Conservation (phyloP, 352 stramenopile species). For the Phytophthora palmivora region DNA sequence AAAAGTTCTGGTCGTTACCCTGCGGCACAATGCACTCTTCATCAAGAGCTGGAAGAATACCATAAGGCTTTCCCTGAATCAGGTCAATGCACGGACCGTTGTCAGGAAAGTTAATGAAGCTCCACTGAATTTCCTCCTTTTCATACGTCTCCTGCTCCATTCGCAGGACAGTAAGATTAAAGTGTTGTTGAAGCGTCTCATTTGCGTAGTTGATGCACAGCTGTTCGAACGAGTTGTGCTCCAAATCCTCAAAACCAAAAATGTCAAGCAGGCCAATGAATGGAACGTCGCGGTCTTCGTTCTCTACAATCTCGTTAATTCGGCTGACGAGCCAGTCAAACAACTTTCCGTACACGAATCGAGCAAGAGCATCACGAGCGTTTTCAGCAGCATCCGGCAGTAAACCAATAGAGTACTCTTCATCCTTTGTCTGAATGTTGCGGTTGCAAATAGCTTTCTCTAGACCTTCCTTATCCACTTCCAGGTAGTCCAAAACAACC, state of each 20-base stretch:
- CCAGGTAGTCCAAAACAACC: constrained; percentile 88
- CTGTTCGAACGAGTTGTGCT: constrained; percentile 96
- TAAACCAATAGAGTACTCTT: constrained; percentile 87
- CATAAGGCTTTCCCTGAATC: constrained; percentile 87
- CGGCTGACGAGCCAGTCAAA: constrained; percentile 93
- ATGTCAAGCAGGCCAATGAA: constrained; percentile 90
- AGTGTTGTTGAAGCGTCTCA: constrained; percentile 94
- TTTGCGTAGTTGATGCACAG: constrained; percentile 96
- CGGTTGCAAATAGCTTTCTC: constrained; percentile 92
- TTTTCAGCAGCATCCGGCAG: constrained; percentile 83
- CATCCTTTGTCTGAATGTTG: constrained; percentile 94
- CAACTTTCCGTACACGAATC: constrained; percentile 95
- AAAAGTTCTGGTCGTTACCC: constrained; percentile 88
- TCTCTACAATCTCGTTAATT: constrained; percentile 89
- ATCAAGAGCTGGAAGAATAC: constrained; percentile 87
- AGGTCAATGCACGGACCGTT: constrained; percentile 92
- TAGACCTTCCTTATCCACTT: constrained; percentile 87
- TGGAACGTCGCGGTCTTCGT: constrained; percentile 51
- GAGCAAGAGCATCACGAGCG: constrained; percentile 93
- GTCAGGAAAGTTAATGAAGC: constrained; percentile 91
- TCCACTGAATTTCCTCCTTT: constrained; percentile 88
- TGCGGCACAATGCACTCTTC: constrained; percentile 92
- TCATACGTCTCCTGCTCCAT: constrained; percentile 92
- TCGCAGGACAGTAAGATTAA: constrained; percentile 89
- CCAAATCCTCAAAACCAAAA: constrained; percentile 89